Evolutionary conservation across 352 stramenopile species (phyloP), one percentile per base, ranked within the genome.

Genomic region (Proteromonas lacertae): DNA sequence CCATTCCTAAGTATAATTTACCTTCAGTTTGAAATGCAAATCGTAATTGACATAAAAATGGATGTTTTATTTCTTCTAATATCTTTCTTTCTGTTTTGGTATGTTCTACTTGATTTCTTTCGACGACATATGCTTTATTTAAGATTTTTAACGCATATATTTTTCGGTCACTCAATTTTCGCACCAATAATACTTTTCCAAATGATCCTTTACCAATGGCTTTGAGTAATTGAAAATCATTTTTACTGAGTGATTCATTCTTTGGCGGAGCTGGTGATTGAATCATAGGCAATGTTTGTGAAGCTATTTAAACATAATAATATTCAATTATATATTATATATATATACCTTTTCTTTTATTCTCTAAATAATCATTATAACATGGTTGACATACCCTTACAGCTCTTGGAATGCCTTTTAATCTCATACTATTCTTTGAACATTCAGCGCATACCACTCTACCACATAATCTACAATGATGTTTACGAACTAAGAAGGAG

Each of bases 191-290:
- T 1, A 92, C 76, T 52, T 92, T 92, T 25, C 76, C 76, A 45
- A 91, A 92, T 5, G 69, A 68, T 20, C 76, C 76, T 45, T 90
- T 90, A 19, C 77, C 77, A 35, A 92, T 77, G 14, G 90, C 72
- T 50, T 86, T 86, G 6, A 91, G 56, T 43, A 91, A 45, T 39
- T 89, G 66, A 44, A 91, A 91, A 51, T 91, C 76, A 26, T 84
- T 69, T 13, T 86, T 35, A 9, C 36, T 40, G 6, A 52, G 20
- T 12, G 24, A 28, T 23, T 51, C 37, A 8, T 38, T 24, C 9
- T 26, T 20, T 5, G 3, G 25, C 19, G 24, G 18, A 20, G 5
- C 25, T 40, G 0, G 13, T 16, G 10, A 5, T 10, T 25, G 2
- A 6, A 13, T 38, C 1, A 2, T 31, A n/a, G 25, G 3, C 21